Evolutionary conservation across 768 basidiomycete species (phyloP).

Genomic region (Asterophora parasitica): DNA sequence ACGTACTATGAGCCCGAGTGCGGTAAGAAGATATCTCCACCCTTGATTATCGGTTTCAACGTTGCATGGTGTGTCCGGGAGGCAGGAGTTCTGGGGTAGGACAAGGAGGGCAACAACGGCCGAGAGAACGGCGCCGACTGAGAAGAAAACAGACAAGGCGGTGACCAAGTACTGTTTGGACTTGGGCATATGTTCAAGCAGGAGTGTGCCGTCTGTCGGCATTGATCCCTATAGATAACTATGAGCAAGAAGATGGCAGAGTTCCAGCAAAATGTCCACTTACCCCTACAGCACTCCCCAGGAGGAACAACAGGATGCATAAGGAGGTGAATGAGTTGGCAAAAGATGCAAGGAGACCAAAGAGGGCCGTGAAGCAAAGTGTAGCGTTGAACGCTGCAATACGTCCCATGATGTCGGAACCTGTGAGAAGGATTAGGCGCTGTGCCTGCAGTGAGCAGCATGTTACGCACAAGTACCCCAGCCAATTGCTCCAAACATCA

Average conservation of each 20-base stretch:
- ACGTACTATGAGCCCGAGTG: slow-evolving; percentile 80
- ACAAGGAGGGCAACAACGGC: slow-evolving; percentile 76
- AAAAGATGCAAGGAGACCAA: slow-evolving; percentile 78
- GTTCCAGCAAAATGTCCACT: slow-evolving; percentile 25
- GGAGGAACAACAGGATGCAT: slow-evolving; percentile 75
- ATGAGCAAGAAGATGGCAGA: neutral
- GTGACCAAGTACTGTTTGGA: slow-evolving; percentile 92
- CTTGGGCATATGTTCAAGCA: slow-evolving; percentile 89
- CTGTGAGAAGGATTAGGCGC: slow-evolving; percentile 22
- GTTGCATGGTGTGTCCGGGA: slow-evolving; percentile 52
- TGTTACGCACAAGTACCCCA: slow-evolving; percentile 79
- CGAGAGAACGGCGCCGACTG: slow-evolving; percentile 82
- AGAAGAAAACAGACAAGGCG: slow-evolving; percentile 92
- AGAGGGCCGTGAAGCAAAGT: slow-evolving; percentile 83
- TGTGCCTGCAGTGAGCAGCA: neutral
- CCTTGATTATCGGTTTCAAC: slow-evolving; percentile 70
- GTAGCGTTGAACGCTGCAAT: slow-evolving; percentile 91
- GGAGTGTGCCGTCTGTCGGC: slow-evolving; percentile 93
- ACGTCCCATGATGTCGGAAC: slow-evolving; percentile 86
- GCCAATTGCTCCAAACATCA: slow-evolving; percentile 92
- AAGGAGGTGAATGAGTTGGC: slow-evolving; percentile 62
- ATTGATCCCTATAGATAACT: slow-evolving; percentile 65
- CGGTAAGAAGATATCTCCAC: slow-evolving; percentile 82
- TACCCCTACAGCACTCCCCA: slow-evolving; percentile 93
- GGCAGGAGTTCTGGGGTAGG: slow-evolving; percentile 73